phyloP scores from a whole-genome alignment of 2,329 filamentous ascomycete species.

The Bipolaris zeicola region DNA sequence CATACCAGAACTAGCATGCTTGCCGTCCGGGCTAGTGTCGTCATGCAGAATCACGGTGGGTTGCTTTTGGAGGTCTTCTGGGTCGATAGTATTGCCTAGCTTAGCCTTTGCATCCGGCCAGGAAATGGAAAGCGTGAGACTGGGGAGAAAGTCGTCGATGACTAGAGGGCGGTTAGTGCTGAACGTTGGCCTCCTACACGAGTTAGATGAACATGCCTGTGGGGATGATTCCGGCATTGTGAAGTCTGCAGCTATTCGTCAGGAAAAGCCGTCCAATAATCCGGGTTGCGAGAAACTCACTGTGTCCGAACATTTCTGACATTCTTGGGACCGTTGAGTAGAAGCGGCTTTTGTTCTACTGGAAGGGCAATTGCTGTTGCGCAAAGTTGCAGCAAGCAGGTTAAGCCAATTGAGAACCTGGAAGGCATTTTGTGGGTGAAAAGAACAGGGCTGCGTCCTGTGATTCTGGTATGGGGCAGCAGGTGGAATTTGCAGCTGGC shows the following conservation, averaged over 20 bases:
- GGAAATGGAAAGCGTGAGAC: slow-evolving; percentile 56
- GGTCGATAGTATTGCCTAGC: slow-evolving; percentile 61
- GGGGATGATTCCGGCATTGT: slow-evolving; percentile 49
- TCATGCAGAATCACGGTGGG: slow-evolving; percentile 51
- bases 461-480: not conserved
- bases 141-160: slow-evolving; percentile 64
- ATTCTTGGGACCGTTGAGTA: slow-evolving; percentile 18
- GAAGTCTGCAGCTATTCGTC: slow-evolving; percentile 34
- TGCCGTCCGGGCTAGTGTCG: slow-evolving; percentile 28
- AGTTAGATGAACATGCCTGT: slow-evolving; percentile 33
- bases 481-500: not conserved
- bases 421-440: slow-evolving; percentile 22
- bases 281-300: slow-evolving; percentile 20
- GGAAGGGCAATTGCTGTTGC: slow-evolving; percentile 27
- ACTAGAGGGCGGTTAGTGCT: slow-evolving; percentile 48
- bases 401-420: slow-evolving; percentile 11
- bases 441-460: not conserved
- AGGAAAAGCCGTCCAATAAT: not conserved
- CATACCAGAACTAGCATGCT: slow-evolving; percentile 29
- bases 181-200: not conserved
- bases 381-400: slow-evolving; percentile 27
- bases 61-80: slow-evolving; percentile 49
- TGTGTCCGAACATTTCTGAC: slow-evolving; percentile 35
- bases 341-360: slow-evolving; percentile 37
- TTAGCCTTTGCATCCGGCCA: slow-evolving; percentile 51